These are phyloP conservation scores for Mycena amicta DNA, from an alignment of 768 basidiomycete genomes.

Conservation along the genomic window DNA sequence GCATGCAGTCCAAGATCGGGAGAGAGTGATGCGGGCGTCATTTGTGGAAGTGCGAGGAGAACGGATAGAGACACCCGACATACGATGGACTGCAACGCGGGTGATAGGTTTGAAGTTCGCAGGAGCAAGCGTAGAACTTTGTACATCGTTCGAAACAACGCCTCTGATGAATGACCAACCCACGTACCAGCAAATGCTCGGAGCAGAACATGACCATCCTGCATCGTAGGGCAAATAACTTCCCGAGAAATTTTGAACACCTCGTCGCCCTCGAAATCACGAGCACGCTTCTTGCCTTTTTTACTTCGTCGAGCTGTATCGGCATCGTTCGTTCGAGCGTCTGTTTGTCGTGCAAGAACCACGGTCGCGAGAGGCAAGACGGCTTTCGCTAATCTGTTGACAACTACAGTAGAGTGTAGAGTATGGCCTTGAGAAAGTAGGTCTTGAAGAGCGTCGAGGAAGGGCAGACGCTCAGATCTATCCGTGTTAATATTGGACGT, in stretches of 20 bases:
- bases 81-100: slow-evolving; percentile 59
- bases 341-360: slow-evolving; percentile 46
- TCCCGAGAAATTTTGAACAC: slow-evolving; percentile 55
- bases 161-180: not conserved
- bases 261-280: slow-evolving; percentile 77
- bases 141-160: not conserved
- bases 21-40: slow-evolving; percentile 58
- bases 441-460: slow-evolving; percentile 48
- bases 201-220: slow-evolving; percentile 57
- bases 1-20: slow-evolving; percentile 51
- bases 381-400: slow-evolving; percentile 57
- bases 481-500: not conserved
- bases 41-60: slow-evolving; percentile 56
- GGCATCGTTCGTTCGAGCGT: slow-evolving; percentile 27
- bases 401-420: slow-evolving; percentile 49
- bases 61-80: slow-evolving; percentile 61
- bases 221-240: slow-evolving; percentile 48
- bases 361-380: slow-evolving; percentile 51
- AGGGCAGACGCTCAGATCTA: slow-evolving; percentile 40
- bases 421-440: slow-evolving; percentile 48
- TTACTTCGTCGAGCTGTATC: slow-evolving; percentile 39
- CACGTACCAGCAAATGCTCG: slow-evolving; percentile 59
- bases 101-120: slow-evolving; percentile 50
- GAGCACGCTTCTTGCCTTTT: slow-evolving; percentile 69
- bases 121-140: slow-evolving; percentile 55